Conservation (phyloP, 495 filamentous ascomycete species). For the Tuber melanosporum region DNA sequence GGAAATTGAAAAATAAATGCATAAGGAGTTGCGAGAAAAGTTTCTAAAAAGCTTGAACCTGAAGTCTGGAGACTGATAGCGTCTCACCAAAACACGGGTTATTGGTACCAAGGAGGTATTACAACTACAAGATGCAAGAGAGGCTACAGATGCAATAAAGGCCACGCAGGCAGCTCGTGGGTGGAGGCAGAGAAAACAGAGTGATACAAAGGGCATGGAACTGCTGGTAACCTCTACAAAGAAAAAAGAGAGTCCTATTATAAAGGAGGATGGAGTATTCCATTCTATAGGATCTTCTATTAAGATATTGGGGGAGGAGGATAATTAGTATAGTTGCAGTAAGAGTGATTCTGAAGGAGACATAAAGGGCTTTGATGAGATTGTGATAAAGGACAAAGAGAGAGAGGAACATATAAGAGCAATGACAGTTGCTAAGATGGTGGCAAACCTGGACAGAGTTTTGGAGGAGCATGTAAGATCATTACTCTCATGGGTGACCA, state of each 20-base stretch:
- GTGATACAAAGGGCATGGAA: slow-evolving; percentile 8
- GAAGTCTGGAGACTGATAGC: slow-evolving; percentile 11
- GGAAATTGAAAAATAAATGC: background rate
- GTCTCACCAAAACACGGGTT: slow-evolving; percentile 15
- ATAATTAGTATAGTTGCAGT: slow-evolving; percentile 6
- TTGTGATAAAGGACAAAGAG: slow-evolving; percentile 17
- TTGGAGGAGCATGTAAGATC: too few species aligned
- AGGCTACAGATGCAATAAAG: slow-evolving; percentile 15
- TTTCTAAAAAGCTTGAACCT: background rate
- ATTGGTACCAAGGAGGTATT: slow-evolving; percentile 20
- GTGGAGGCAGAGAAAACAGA: slow-evolving; percentile 8
- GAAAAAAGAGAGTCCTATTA: slow-evolving; percentile 11
- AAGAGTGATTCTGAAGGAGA: background rate
- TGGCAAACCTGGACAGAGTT: background rate
- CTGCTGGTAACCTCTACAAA: background rate
- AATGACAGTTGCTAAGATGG: background rate
- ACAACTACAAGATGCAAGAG: slow-evolving; percentile 7
- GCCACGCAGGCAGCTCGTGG: background rate
- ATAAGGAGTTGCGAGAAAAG: too few species aligned
- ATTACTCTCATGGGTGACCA: too few species aligned
- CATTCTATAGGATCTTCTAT: too few species aligned
- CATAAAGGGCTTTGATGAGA: slow-evolving; percentile 1
- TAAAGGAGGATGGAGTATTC: too few species aligned
- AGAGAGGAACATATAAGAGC: background rate
- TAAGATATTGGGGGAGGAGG: slow-evolving; percentile 7